A percentile compares a stretch with the other conserved stretches of the same genome.
Conservation (phyloP, 2,329 filamentous ascomycete species). For the Sporothrix variecibatus region DNA sequence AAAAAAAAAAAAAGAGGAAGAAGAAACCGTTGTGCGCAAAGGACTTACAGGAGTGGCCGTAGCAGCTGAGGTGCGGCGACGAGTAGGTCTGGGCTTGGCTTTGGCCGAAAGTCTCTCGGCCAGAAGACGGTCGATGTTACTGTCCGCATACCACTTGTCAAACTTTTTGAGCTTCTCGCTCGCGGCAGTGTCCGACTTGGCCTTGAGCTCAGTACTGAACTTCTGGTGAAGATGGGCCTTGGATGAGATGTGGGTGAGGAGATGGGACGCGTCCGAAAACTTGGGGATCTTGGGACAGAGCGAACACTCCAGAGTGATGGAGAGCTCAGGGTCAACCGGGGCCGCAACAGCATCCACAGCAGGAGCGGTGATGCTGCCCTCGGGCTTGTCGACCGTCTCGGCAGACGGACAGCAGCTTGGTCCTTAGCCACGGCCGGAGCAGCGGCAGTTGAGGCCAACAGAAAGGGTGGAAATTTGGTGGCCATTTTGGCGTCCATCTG, state of each 20-base stretch:
- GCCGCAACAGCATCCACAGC: background rate
- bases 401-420: background rate
- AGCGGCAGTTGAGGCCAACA: background rate
- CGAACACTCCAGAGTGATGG: conserved; percentile 73
- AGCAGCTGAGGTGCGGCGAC: conserved; percentile 30
- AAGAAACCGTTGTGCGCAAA: background rate
- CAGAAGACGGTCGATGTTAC: conserved; percentile 72
- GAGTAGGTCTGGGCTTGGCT: conserved; percentile 57
- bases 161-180: conserved; percentile 65
- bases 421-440: background rate
- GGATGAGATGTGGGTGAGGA: conserved; percentile 88
- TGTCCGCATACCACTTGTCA: conserved; percentile 73
- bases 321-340: conserved; percentile 8
- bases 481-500: background rate
- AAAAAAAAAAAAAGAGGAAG: background rate
- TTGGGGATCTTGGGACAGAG: conserved; percentile 77
- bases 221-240: conserved; percentile 87
- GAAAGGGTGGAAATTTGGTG: background rate
- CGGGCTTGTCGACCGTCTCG: background rate
- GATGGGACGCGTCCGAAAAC: conserved; percentile 89
- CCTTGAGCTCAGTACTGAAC: conserved; percentile 76
- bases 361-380: background rate
- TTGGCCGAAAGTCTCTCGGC: conserved; percentile 77
- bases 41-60: conserved; percentile 30
- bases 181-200: conserved; percentile 67